Percentiles rank a stretch among this genome's conserved stretches.
These are phyloP conservation scores for Dictyostelium capitatum DNA, from an alignment of 78 protist genomes.

Conservation along the genomic window DNA sequence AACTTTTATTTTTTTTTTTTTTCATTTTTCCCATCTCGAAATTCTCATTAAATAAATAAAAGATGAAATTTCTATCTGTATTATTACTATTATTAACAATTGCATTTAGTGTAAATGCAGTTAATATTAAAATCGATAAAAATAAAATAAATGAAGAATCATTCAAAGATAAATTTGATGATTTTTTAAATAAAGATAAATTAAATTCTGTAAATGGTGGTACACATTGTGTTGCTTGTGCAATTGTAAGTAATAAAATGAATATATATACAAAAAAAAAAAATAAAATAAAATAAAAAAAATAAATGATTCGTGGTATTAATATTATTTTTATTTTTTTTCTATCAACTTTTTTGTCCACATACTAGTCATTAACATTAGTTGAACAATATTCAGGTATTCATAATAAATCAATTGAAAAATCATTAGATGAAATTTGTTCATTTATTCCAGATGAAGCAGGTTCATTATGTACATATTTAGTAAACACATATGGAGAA, in stretches of 20 bases:
- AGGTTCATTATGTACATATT: not conserved
- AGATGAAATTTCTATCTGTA: not conserved
- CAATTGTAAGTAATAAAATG: slow-evolving; percentile 24
- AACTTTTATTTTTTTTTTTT: too few relatives aligned
- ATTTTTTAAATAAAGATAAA: not conserved
- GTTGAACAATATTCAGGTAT: slow-evolving; percentile 68
- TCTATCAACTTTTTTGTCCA: not conserved
- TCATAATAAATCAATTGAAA: slow-evolving; percentile 64
- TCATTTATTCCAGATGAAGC: slow-evolving; percentile 46
- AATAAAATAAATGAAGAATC: not conserved
- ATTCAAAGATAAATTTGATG: not conserved
- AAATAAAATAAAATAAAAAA: not conserved
- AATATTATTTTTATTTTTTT: too few relatives aligned
- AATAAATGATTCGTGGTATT: not conserved
- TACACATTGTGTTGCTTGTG: slow-evolving; percentile 38
- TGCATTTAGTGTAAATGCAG: too few relatives aligned
- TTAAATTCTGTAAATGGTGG: slow-evolving; percentile 41
- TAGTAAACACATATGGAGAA: slow-evolving; percentile 34
- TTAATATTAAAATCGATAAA: not conserved
- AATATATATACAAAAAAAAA: not conserved
- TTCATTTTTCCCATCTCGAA: too few relatives aligned
- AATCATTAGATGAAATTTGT: slow-evolving; percentile 60
- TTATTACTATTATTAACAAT: not conserved
- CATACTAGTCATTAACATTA: slow-evolving; percentile 28
- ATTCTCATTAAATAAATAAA: too few relatives aligned